A percentile compares a stretch with the other conserved stretches of the same genome.
Conservation (phyloP, 106 monocot genomes). For the Xerophyta viscosa region DNA sequence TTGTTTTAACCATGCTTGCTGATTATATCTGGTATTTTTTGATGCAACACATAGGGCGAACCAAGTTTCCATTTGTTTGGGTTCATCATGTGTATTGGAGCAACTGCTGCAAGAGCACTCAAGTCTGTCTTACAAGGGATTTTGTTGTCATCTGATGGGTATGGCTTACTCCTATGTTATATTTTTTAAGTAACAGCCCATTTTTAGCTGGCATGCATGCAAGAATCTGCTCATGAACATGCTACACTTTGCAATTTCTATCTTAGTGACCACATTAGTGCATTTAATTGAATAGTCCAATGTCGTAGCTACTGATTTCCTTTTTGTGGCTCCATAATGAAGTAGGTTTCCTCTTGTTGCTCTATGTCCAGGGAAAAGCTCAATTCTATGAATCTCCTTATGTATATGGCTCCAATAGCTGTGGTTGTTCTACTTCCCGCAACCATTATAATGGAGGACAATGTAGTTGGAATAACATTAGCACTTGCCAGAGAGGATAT, state of each 20-base stretch:
- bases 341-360: slow-evolving; percentile 3
- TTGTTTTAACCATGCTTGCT: background rate
- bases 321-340: no score
- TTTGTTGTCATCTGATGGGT: slow-evolving; percentile 81
- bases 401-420: slow-evolving; percentile 95
- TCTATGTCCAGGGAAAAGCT: slow-evolving; percentile 62
- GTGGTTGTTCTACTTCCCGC: slow-evolving; percentile 72
- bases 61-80: slow-evolving; percentile 89
- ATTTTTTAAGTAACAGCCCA: no score
- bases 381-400: slow-evolving; percentile 89
- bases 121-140: slow-evolving; percentile 86
- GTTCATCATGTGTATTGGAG: slow-evolving; percentile 70
- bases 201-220: no score
- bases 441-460: slow-evolving; percentile 66
- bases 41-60: slow-evolving; percentile 40
- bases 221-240: no score
- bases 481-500: slow-evolving; percentile 64
- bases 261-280: no score
- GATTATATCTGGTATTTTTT: slow-evolving; percentile 1
- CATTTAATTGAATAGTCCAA: no score
- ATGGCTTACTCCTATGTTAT: no score
- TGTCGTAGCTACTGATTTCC: no score
- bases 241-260: no score
- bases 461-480: slow-evolving; percentile 67
- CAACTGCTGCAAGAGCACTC: slow-evolving; percentile 83